Conservation (phyloP, 228 moss, liverwort and hornwort genomes). For the Sphagnum magellanicum region DNA sequence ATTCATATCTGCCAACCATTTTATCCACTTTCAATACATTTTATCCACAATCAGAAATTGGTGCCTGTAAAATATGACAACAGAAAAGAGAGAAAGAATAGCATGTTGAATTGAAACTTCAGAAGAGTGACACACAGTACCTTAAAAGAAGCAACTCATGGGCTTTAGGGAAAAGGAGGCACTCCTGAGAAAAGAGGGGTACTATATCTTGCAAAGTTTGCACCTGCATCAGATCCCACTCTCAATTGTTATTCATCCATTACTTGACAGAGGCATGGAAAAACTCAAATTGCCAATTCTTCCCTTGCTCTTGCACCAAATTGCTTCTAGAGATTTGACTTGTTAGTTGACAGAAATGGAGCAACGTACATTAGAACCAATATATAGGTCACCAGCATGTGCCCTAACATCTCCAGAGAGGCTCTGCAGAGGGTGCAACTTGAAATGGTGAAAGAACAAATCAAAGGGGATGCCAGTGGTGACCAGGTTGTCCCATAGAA, state of each 20-base stretch:
- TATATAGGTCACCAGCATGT: constrained; percentile 62
- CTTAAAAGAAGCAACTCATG: constrained; percentile 49
- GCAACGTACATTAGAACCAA: constrained; percentile 34
- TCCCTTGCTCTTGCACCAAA: neutral
- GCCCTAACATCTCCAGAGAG: constrained; percentile 68
- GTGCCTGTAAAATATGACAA: neutral
- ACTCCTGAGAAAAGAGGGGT: constrained; percentile 36
- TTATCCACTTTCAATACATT: too few relatives aligned
- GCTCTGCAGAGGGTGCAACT: constrained; percentile 52
- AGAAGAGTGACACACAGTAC: constrained; percentile 6
- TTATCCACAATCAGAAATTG: neutral
- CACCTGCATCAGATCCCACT: constrained; percentile 13
- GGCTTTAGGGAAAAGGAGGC: constrained; percentile 35
- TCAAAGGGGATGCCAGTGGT: constrained; percentile 56
- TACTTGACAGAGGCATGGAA: too few relatives aligned
- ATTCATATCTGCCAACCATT: constrained; percentile 62
- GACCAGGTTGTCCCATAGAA: constrained; percentile 83
- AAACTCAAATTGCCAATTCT: neutral
- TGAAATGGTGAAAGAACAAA: constrained; percentile 69
- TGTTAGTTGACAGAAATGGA: neutral
- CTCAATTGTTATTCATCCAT: too few relatives aligned
- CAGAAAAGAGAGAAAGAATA: neutral
- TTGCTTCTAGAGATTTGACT: neutral
- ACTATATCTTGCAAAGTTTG: constrained; percentile 31
- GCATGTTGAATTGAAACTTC: neutral